Conservation (phyloP, 768 basidiomycete genomes). For the Amylocystis lapponica region DNA sequence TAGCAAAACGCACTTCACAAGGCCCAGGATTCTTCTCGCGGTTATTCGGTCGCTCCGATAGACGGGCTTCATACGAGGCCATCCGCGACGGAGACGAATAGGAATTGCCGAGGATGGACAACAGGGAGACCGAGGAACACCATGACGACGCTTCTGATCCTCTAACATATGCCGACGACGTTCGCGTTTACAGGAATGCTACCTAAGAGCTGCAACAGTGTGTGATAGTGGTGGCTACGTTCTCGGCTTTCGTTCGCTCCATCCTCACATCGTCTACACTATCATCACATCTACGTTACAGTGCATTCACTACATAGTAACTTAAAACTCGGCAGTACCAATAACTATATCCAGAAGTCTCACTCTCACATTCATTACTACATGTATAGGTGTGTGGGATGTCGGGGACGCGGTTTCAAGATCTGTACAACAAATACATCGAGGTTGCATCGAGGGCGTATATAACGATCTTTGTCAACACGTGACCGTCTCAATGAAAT, state of each 20-base stretch:
- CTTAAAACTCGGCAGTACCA: too few species aligned
- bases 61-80: constrained; percentile 40
- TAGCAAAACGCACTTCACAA: constrained; percentile 16
- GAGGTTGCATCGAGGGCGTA: too few species aligned
- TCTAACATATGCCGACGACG: constrained; percentile 5
- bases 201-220: not conserved
- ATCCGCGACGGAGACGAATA: constrained; percentile 46
- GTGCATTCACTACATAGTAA: too few species aligned
- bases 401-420: too few species aligned
- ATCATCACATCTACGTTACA: constrained; percentile 5
- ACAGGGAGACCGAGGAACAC: constrained; percentile 23
- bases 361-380: too few species aligned
- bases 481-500: too few species aligned
- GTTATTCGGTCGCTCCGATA: constrained; percentile 38
- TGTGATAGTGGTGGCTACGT: constrained; percentile 7
- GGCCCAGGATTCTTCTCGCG: constrained; percentile 45
- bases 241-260: not conserved
- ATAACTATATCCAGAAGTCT: too few species aligned
- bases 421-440: too few species aligned
- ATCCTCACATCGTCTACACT: constrained; percentile 5
- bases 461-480: too few species aligned
- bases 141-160: constrained; percentile 18
- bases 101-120: constrained; percentile 51
- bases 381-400: too few species aligned
- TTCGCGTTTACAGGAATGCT: constrained; percentile 4